A percentile compares a stretch with the other conserved stretches of the same genome.
phyloP scores from a whole-genome alignment of 1,284 basidiomycete genomes.

The Melanopsichium pennsylvanicum region DNA sequence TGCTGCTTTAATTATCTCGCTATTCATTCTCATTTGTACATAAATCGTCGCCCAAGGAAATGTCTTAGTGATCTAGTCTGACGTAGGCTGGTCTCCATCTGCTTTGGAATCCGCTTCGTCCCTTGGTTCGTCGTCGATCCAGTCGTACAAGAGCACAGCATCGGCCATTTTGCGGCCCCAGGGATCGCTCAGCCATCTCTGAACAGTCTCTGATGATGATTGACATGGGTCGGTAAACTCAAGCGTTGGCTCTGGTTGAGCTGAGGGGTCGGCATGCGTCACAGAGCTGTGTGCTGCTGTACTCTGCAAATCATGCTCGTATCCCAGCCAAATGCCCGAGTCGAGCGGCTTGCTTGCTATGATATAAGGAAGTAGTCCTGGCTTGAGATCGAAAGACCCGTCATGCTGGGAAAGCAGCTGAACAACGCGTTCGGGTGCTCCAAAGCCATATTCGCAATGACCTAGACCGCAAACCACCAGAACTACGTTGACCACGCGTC shows the following conservation, averaged over 20 bases:
- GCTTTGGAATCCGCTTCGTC: slow-evolving; percentile 2
- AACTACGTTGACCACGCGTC: slow-evolving; percentile 20
- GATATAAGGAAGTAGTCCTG: slow-evolving; percentile 25
- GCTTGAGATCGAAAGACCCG: not conserved
- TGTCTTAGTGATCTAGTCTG: not conserved
- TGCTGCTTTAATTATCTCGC: no score
- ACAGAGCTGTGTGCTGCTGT: not conserved
- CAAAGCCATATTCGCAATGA: slow-evolving; percentile 53
- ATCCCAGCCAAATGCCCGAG: slow-evolving; percentile 45
- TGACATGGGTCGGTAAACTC: no score
- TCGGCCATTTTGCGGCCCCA: slow-evolving; percentile 46
- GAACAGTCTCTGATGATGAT: not conserved
- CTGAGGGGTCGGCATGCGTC: not conserved
- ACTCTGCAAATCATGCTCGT: slow-evolving; percentile 13
- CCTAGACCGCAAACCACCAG: slow-evolving; percentile 48
- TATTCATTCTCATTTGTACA: not conserved
- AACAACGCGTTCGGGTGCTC: slow-evolving; percentile 44
- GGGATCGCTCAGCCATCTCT: slow-evolving; percentile 24
- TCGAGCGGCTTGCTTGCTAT: slow-evolving; percentile 47
- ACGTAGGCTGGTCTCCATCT: not conserved
- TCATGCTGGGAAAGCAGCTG: slow-evolving; percentile 17
- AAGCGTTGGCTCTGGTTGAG: not conserved
- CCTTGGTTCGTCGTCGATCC: slow-evolving; percentile 42
- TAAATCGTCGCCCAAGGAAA: not conserved
- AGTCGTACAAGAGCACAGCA: slow-evolving; percentile 44